Evolutionary conservation across 2,329 filamentous ascomycete species (phyloP), one percentile per base, ranked within the genome.

Genomic region (Acrodontium crateriforme): DNA sequence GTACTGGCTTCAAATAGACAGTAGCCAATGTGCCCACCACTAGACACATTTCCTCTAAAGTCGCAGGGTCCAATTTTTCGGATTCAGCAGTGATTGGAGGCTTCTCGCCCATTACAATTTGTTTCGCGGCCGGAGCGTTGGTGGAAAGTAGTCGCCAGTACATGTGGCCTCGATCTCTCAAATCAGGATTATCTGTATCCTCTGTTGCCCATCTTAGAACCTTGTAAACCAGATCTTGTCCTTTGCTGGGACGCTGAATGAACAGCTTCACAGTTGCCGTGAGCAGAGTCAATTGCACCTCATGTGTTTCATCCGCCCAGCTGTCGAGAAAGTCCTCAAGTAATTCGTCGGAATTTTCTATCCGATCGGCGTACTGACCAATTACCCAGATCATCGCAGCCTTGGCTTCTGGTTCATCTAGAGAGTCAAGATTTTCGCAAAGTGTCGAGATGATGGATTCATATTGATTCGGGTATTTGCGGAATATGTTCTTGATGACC

Each of bases 361-460:
- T 98, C 24, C 89, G 78, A 50, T 91, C 84, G 7, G 89, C 89
- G 47, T 98, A 98, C 53, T 98, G 83, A 2, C 89, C 89, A 50
- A 98, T 98, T 18, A 98, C 89, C 89, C 89, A 98, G 24, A 98
- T 89, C 74, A 98, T 93, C 33, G 89, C 89, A 2, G 89, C 85
- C 54, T 98, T 98, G 24, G 89, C 89, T 56, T 98, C 89, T 2
- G 89, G 87, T 53, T 98, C 89, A 53, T 98, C 89, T 26, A 98
- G 63, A 3, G 85, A 92, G 56, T 98, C 89, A 14, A 98, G 71
- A 46, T 98, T 87, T 52, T 94, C 84, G 58, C 91, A 95, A 0
- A 98, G 67, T 1, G 85, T 91, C 27, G 81, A 78, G 48, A 98
- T 98, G 54, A 98, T 95, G 36, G 80, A 87, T 56, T 98, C 89